Percentiles rank a stretch among this genome's conserved stretches.
phyloP scores from a whole-genome alignment of 192 early-diverging fungal species.

The Gaertneriomyces semiglobifer region DNA sequence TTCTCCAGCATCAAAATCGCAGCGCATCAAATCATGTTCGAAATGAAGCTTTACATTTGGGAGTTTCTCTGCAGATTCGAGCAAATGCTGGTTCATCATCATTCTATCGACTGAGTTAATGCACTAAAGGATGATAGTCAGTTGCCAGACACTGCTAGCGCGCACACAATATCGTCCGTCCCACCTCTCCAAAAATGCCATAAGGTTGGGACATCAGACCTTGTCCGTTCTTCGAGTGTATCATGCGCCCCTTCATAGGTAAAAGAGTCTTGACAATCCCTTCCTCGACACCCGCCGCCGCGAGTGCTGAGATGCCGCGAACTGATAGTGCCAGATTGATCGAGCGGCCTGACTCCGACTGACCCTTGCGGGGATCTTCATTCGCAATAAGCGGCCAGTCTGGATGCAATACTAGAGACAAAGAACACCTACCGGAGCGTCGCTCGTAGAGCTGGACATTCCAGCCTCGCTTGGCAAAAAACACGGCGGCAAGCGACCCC shows the following conservation, averaged over 20 bases:
- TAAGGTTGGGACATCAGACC: constrained; percentile 74
- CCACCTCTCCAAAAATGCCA: constrained; percentile 78
- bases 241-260: constrained; percentile 92
- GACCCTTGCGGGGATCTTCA: constrained; percentile 39
- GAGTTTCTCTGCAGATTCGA: constrained; percentile 67
- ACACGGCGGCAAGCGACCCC: constrained; percentile 80
- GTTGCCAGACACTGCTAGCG: not conserved
- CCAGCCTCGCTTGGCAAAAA: constrained; percentile 90
- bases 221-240: constrained; percentile 71
- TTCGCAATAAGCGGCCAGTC: constrained; percentile 1
- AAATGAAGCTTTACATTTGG: constrained; percentile 74
- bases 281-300: constrained; percentile 64
- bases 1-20: constrained; percentile 69
- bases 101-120: constrained; percentile 93
- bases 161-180: not conserved
- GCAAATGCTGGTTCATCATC: constrained; percentile 73
- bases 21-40: constrained; percentile 60
- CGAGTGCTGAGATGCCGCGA: constrained; percentile 80
- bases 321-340: constrained; percentile 92
- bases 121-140: constrained; percentile 47
- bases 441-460: constrained; percentile 81
- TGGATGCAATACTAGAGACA: constrained; percentile 2
- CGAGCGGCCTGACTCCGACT: constrained; percentile 55
- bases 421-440: constrained; percentile 57
- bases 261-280: constrained; percentile 66